Base-by-base conservation (phyloP, 345 rosid genomes). In the Aethionema arabicum region DNA sequence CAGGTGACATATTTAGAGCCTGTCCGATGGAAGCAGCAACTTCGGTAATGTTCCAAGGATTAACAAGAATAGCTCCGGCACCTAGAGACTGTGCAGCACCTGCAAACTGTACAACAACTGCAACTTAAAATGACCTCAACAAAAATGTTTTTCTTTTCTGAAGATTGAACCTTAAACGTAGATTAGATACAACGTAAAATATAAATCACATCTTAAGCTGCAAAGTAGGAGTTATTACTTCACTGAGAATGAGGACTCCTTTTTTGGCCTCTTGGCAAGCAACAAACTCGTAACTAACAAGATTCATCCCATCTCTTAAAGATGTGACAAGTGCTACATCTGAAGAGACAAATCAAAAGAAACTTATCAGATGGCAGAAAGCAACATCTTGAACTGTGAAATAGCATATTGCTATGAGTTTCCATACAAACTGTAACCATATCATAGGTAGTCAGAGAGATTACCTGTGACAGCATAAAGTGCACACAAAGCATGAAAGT, bases 21-120 rank as follows among this genome's bases (percentile, higher is more conserved):
- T 82, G 88, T 33, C 78, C 85, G 66, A 95, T 95, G 51, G 99
- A 86, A 59, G 79, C 80, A 55, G 99, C 99, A 61, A 95, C 99
- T 82, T 95, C 99, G 36, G 95, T 95, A 53, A 95, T 95, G 81
- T 95, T 95, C 99, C 99, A 95, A 43, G 99, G 99, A 66, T 90
- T 95, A 72, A 95, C 96, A 49, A 95, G 85, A 68, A 95, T 83
- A 52, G 99, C 98, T 63, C 99, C 99, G 71, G 99, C 99, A 46
- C 99, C 99, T 16, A 95, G 80, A 59, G 98, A 90, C 74, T 95
- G 99, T 65, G 99, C 99, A 45, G 99, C 99, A 55, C 99, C 99
- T 42, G 99, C 98, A 81, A 90, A 95, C 99, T 95, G 71, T 52
- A 74, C 41, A 56, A 43, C 57, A 61, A 51, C 61, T 57, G 32